A percentile compares a stretch with the other conserved stretches of the same genome.
phyloP scores from a whole-genome alignment of 768 basidiomycete species.

The Mycena metata region DNA sequence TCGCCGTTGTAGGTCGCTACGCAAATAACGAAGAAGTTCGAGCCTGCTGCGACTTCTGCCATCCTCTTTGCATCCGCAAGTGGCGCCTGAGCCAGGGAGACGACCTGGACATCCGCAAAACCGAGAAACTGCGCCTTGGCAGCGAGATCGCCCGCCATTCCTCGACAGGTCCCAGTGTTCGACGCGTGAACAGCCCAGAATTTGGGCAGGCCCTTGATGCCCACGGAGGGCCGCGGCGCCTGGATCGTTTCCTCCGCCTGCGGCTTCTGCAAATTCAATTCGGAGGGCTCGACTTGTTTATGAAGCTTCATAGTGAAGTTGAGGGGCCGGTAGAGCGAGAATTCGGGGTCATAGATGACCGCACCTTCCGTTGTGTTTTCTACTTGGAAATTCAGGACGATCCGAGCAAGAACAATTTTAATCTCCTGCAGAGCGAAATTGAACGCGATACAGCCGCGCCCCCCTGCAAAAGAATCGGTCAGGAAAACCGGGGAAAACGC shows the following conservation, averaged over 20 bases:
- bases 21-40: constrained; percentile 33
- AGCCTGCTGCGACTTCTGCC: not conserved
- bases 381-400: constrained; percentile 34
- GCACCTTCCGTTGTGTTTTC: constrained; percentile 33
- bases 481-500: too few species aligned
- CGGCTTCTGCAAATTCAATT: not conserved
- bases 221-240: constrained; percentile 23
- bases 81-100: constrained; percentile 26
- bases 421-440: constrained; percentile 33
- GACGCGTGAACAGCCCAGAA: constrained; percentile 36
- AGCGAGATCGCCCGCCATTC: constrained; percentile 32
- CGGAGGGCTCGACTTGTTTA: constrained; percentile 23
- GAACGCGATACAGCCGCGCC: constrained; percentile 35
- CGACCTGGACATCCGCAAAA: constrained; percentile 28
- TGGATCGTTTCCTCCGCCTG: constrained; percentile 4
- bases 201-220: constrained; percentile 8
- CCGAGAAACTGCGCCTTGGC: constrained; percentile 30
- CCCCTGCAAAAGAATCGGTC: constrained; percentile 2
- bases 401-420: constrained; percentile 27
- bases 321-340: constrained; percentile 27
- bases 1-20: constrained; percentile 38
- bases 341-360: constrained; percentile 36
- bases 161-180: constrained; percentile 30
- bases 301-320: constrained; percentile 34
- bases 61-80: constrained; percentile 18